Evolutionary conservation across 495 filamentous ascomycete species (phyloP), one percentile per base, ranked within the genome.

Genomic region (Lasiosphaeris hirsuta): DNA sequence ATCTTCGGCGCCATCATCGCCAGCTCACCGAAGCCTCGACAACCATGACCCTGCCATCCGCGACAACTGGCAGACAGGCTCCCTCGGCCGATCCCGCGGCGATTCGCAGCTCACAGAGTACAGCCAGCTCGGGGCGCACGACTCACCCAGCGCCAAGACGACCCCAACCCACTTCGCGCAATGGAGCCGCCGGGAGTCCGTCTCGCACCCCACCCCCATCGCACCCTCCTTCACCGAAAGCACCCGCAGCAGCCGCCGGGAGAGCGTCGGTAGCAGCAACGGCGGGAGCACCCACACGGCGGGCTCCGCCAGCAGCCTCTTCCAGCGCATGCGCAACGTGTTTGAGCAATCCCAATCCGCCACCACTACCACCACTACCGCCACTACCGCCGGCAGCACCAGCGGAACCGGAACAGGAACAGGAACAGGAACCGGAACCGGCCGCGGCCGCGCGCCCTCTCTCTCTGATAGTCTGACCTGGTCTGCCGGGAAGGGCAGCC

Each of bases 301-400:
- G 4, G 11, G 5, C 43, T 46, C 56, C 10, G 18, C 49, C 0
- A 33, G 41, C 5, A 65, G 59, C 15, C 58, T 72, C n/a, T 72
- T 72, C 65, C 61, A 68, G 49, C 57, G 60, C 7, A 70, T 72
- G 69, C 61, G 69, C 17, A 68, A 45, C 42, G 59, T 72, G n/a
- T 72, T 70, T 46, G 69, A 70, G 48, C 58, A 63, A 7, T 51
- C 61, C 4, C 41, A 42, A 36, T 18, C 14, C 17, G 13, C 36
- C 23, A 42, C 19, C 7, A 1, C 46, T 10, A 10, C 33, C 23
- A 37, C n/a, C 40, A 11, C 8, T n/a, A n/a, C n/a, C n/a, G n/a
- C n/a, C n/a, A n/a, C n/a, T n/a, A n/a, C n/a, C n/a, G n/a, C n/a
- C n/a, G n/a, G n/a, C n/a, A n/a, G n/a, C n/a, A n/a, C n/a, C n/a